Conservation (phyloP, 1,139 yeast species). For the Pichia sp. region DNA sequence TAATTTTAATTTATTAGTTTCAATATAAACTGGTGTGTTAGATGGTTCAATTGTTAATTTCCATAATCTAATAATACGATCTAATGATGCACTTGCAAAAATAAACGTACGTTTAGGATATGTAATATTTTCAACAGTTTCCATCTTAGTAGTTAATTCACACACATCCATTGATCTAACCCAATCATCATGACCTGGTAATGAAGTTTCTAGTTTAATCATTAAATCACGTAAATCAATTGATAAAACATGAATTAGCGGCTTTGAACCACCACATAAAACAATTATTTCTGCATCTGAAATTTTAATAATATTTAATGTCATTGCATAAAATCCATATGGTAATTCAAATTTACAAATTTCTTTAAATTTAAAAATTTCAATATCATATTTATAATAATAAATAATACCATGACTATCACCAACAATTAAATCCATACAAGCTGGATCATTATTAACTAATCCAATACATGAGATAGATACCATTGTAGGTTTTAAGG, state of each 20-base stretch:
- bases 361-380: slow-evolving; percentile 24
- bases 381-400: slow-evolving; percentile 38
- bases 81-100: slow-evolving; percentile 85
- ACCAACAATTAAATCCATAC: slow-evolving; percentile 46
- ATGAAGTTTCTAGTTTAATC: slow-evolving; percentile 37
- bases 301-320: slow-evolving; percentile 43
- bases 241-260: slow-evolving; percentile 50
- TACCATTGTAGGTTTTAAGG: slow-evolving; percentile 32
- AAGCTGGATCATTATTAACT: slow-evolving; percentile 12
- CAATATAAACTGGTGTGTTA: slow-evolving; percentile 42
- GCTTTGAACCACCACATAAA: slow-evolving; percentile 80
- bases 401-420: slow-evolving; percentile 57
- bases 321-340: slow-evolving; percentile 57
- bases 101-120: slow-evolving; percentile 41
- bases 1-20: slow-evolving; percentile 44
- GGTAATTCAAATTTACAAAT: slow-evolving; percentile 36
- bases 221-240: slow-evolving; percentile 29
- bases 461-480: slow-evolving; percentile 38
- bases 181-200: slow-evolving; percentile 95
- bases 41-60: slow-evolving; percentile 54
- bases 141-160: slow-evolving; percentile 29
- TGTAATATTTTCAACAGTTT: slow-evolving; percentile 5
- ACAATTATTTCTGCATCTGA: slow-evolving; percentile 44
- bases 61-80: slow-evolving; percentile 86
- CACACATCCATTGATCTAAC: slow-evolving; percentile 65